phyloP scores from a whole-genome alignment of 148 eudicot species.

The Linanthus parryae region DNA sequence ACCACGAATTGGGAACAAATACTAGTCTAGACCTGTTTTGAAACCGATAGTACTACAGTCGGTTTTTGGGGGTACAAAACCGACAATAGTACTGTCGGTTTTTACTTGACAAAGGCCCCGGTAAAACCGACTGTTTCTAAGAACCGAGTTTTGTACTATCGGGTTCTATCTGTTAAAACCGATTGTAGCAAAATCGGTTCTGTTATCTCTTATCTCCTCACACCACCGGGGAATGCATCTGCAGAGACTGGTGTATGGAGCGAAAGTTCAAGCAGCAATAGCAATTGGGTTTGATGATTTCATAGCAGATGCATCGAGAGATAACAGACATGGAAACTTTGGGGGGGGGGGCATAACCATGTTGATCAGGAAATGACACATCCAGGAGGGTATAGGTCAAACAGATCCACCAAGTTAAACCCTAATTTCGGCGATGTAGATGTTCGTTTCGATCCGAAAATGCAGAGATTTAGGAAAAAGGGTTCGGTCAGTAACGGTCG shows the following conservation, averaged over 20 bases:
- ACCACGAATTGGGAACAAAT: too few relatives aligned
- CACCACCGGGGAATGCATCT: too few relatives aligned
- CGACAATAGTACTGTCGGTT: too few relatives aligned
- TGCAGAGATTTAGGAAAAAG: constrained; percentile 1
- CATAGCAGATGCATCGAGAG: constrained; percentile 76
- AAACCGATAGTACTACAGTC: too few relatives aligned
- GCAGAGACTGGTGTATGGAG: constrained; percentile 68
- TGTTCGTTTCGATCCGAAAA: not conserved
- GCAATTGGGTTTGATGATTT: constrained; percentile 73
- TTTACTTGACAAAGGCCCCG: too few relatives aligned
- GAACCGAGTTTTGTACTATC: too few relatives aligned
- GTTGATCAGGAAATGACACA: constrained; percentile 3
- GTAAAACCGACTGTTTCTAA: too few relatives aligned
- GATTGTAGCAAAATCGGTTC: too few relatives aligned
- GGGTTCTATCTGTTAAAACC: too few relatives aligned
- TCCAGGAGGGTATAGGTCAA: not conserved
- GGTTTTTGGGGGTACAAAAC: too few relatives aligned
- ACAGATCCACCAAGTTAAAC: not conserved
- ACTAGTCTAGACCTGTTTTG: too few relatives aligned
- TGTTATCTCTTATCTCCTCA: too few relatives aligned
- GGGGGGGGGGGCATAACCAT: constrained; percentile 6
- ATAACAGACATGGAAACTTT: constrained; percentile 10
- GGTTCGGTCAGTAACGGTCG: not conserved
- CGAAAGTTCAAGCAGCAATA: constrained; percentile 80
- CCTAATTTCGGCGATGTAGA: not conserved